Evolutionary conservation across 2,329 filamentous ascomycete genomes (phyloP).

Genomic region (Apiospora aurea): DNA sequence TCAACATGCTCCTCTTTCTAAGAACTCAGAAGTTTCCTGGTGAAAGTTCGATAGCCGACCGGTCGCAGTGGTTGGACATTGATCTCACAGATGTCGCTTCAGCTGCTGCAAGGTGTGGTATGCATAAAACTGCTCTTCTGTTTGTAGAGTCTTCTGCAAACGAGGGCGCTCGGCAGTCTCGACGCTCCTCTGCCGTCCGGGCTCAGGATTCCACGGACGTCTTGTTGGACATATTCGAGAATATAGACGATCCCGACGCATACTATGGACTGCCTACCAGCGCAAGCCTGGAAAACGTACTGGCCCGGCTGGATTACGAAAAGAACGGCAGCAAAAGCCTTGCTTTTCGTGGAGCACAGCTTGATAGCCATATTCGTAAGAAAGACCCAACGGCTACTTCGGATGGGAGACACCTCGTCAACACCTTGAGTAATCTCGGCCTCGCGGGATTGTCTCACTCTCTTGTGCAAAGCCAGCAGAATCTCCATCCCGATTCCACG

Average conservation of each 20-base stretch:
- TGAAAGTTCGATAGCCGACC: slow-evolving; percentile 80
- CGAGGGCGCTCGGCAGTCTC: slow-evolving; percentile 57
- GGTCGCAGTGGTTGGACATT: slow-evolving; percentile 84
- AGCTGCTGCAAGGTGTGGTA: slow-evolving; percentile 78
- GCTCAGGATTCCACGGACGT: slow-evolving; percentile 69
- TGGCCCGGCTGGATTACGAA: slow-evolving; percentile 88
- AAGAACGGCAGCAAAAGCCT: slow-evolving; percentile 85
- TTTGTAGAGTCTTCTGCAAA: slow-evolving; percentile 76
- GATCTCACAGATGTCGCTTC: slow-evolving; percentile 74
- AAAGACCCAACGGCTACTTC: slow-evolving; percentile 59
- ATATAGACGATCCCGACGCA: slow-evolving; percentile 93
- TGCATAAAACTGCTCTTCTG: slow-evolving; percentile 86
- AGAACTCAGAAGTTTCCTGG: slow-evolving; percentile 77
- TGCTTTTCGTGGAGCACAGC: slow-evolving; percentile 88
- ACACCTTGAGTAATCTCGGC: slow-evolving; percentile 80
- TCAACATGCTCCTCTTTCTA: slow-evolving; percentile 87
- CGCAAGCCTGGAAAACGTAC: slow-evolving; percentile 76
- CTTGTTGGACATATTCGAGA: slow-evolving; percentile 84
- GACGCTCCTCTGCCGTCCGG: slow-evolving; percentile 68
- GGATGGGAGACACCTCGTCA: slow-evolving; percentile 75
- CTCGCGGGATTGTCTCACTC: slow-evolving; percentile 86
- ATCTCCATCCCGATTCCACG: slow-evolving; percentile 60
- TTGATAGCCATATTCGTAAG: slow-evolving; percentile 81
- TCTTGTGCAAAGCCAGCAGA: slow-evolving; percentile 73
- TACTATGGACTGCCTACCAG: slow-evolving; percentile 91